Conservation (phyloP, 805 yeast species). For the Grigorovia jiainica region DNA sequence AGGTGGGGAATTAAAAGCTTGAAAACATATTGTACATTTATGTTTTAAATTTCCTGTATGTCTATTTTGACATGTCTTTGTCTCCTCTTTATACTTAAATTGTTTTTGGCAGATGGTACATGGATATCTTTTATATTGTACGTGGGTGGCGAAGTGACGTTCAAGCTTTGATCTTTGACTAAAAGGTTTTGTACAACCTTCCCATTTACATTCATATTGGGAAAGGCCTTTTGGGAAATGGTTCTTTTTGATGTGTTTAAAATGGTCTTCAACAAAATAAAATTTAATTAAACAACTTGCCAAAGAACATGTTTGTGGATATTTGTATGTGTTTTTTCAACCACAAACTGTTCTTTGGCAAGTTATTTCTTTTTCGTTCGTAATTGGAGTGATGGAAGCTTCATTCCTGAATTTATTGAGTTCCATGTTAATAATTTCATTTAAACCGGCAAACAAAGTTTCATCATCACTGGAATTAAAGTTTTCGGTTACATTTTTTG, state of each 20-base stretch:
- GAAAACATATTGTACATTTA: slow-evolving; percentile 61
- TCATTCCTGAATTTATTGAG: no score
- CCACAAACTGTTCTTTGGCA: no score
- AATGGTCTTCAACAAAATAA: slow-evolving; percentile 47
- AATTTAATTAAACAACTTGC: slow-evolving; percentile 43
- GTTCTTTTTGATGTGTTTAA: slow-evolving; percentile 53
- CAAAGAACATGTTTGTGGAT: slow-evolving; percentile 19
- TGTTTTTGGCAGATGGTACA: slow-evolving; percentile 61
- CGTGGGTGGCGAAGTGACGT: slow-evolving; percentile 85
- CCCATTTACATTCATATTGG: slow-evolving; percentile 67
- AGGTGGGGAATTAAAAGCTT: slow-evolving; percentile 71
- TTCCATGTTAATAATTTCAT: no score
- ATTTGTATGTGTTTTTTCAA: no score
- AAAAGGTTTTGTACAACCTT: slow-evolving; percentile 63
- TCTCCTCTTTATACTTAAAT: slow-evolving; percentile 69
- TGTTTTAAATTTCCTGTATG: slow-evolving; percentile 90
- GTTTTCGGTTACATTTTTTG: no score
- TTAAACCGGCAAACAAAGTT: no score
- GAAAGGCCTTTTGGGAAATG: slow-evolving; percentile 77
- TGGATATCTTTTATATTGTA: slow-evolving; percentile 68
- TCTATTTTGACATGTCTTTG: slow-evolving; percentile 70
- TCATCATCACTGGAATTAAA: no score
- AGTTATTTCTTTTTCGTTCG: no score
- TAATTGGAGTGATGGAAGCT: no score
- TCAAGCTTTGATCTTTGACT: slow-evolving; percentile 76